Evolutionary conservation across 495 filamentous ascomycete genomes (phyloP), one percentile per base, ranked within the genome.

Genomic region (Symbiotaphrina buchneri): DNA sequence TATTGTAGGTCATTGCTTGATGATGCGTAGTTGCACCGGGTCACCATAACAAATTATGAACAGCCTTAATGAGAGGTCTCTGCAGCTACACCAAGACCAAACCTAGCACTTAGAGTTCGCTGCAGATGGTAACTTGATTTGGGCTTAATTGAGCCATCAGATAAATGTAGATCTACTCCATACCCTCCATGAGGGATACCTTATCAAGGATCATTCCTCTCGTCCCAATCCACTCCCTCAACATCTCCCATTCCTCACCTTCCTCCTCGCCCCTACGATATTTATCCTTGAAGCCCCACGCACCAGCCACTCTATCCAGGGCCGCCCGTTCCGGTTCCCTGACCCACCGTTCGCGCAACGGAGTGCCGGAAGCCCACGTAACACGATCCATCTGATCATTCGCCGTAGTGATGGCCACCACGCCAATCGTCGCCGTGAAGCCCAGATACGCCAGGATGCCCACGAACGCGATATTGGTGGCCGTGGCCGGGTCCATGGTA

Each of bases 311-410:
- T 45, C 63, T 71, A 56, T 97, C 87, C 36, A 84, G 49, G 6
- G 85, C 79, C n/a, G 71, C 76, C 14, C 87, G 63, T 53, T 97
- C 87, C 30, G 92, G 82, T 53, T 97, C 87, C 21, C 79, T 61
- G 23, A 92, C 47, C 83, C 83, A 95, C n/a, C 90, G 65, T 37
- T 84, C 56, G 37, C 73, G 58, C 42, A 97, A 52, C 16, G 79
- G 76, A 16, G 74, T 71, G 2, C 87, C 87, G 8, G 60, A 54
- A 8, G 70, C 58, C 90, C 90, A 97, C 3, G 72, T 76, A 19
- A 95, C 78, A 3, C 87, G 68, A 34, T 81, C 71, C 77, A 92
- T 90, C 47, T 95, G 83, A 47, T 93, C 82, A 53, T 93, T 94
- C 13, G 67, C 55, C 10, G 84, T 92, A 19, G 74, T 74, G 16